Evolutionary conservation across 345 rosid genomes (phyloP), one percentile per base, ranked within the genome.

Genomic region (Trapa bicornis): DNA sequence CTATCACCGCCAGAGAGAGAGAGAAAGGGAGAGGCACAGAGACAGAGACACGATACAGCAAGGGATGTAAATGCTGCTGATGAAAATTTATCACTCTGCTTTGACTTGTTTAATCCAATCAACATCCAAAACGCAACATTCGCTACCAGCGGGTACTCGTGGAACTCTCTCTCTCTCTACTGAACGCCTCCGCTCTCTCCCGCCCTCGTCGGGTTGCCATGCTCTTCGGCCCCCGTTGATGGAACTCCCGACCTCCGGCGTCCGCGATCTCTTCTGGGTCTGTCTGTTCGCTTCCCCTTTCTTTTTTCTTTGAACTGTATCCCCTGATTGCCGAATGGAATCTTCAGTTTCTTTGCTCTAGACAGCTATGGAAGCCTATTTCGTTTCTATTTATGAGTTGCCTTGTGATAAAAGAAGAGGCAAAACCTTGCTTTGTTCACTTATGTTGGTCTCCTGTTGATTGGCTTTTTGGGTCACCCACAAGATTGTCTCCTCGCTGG

Each of bases 61-160:
- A 22, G 29, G 0, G 29, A 22, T 22, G 29, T 22, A 22, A 32
- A 14, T 41, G 67, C 33, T 42, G 17, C 52, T 42, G 67, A 45
- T 45, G 48, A 33, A 22, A 22, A 22, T 22, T 32, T 32, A 33
- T 8, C 43, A 8, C 1, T 57, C 35, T 3, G 35, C 36, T 65
- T 64, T 65, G 67, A 41, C 67, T 65, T 43, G 15, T 65, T 64
- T 64, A 12, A 39, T 14, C 35, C 17, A 64, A 64, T 39, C 67
- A 64, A 9, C 33, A 12, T 41, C 67, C n/a, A 35, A 39, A 48
- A 64, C 67, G 67, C 67, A 16, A 64, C 42, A 42, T n/a, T 33
- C 67, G 48, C 22, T 13, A 14, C 35, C 48, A 32, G 7, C 42
- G 22, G 29, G 29, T 22, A 22, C 29, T 22, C 29, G 29, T 22